These are phyloP conservation scores for Elsinoe batatas DNA, from an alignment of 2,329 filamentous ascomycete species.

Conservation along the genomic window DNA sequence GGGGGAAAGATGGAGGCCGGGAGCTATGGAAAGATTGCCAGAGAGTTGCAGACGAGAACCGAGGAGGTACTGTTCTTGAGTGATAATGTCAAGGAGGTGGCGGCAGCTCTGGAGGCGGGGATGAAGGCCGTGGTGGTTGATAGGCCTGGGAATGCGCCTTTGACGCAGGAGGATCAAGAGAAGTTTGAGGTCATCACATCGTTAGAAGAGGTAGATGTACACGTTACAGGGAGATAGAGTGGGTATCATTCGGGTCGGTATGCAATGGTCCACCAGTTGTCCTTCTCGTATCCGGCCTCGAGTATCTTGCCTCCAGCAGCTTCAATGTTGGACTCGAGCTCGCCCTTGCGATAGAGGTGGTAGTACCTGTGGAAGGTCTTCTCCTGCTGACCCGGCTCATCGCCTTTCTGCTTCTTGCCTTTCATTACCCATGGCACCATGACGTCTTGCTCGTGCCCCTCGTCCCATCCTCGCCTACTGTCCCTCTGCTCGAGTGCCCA, in stretches of 20 bases:
- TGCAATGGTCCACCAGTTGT: slow-evolving; percentile 92
- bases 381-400: slow-evolving; percentile 27
- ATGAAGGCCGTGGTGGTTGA: slow-evolving; percentile 37
- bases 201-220: slow-evolving; percentile 20
- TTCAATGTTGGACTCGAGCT: slow-evolving; percentile 70
- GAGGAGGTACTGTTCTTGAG: slow-evolving; percentile 65
- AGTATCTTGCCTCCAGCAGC: slow-evolving; percentile 66
- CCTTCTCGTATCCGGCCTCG: slow-evolving; percentile 82
- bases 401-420: slow-evolving; percentile 24
- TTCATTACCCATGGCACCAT: slow-evolving; percentile 88
- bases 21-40: slow-evolving; percentile 59
- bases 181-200: slow-evolving; percentile 19
- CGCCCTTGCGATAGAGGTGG: slow-evolving; percentile 78
- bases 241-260: not conserved
- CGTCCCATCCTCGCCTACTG: slow-evolving; percentile 82
- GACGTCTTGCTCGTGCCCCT: slow-evolving; percentile 74
- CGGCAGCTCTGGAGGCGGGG: slow-evolving; percentile 34
- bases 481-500: slow-evolving; percentile 90
- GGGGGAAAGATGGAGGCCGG: slow-evolving; percentile 58
- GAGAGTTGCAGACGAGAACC: slow-evolving; percentile 37
- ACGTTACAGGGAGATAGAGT: not conserved
- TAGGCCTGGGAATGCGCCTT: slow-evolving; percentile 59
- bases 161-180: slow-evolving; percentile 41
- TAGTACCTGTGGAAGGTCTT: slow-evolving; percentile 82
- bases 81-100: slow-evolving; percentile 57